Conservation (phyloP, 2,329 filamentous ascomycete species). For the Stachybotrys echinatus region DNA sequence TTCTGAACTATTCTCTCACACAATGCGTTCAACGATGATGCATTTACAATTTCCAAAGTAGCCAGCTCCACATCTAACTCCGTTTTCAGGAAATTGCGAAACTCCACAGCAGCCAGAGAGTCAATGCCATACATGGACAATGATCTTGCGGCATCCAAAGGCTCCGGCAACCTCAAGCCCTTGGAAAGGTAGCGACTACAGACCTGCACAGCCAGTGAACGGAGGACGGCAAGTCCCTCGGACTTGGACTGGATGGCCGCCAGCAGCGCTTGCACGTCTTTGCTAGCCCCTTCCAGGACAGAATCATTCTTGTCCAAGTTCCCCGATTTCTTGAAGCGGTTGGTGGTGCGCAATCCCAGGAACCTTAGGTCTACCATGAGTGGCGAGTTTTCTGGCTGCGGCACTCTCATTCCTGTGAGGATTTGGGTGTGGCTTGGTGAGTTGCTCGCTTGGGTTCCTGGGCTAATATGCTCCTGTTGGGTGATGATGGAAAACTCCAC, state of each 20-base stretch:
- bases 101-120: slow-evolving; percentile 21
- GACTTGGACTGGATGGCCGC: slow-evolving; percentile 1
- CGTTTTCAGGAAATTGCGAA: slow-evolving; percentile 18
- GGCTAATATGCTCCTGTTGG: no score
- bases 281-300: slow-evolving; percentile 1
- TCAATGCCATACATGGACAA: slow-evolving; percentile 21
- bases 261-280: neutral
- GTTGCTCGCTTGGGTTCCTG: no score
- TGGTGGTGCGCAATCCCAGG: no score
- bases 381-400: no score
- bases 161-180: slow-evolving; percentile 16
- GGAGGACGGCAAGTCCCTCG: slow-evolving; percentile 8
- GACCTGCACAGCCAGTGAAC: slow-evolving; percentile 13
- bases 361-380: no score
- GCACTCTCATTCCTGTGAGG: no score
- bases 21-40: slow-evolving; percentile 13
- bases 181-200: slow-evolving; percentile 15
- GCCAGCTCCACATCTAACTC: slow-evolving; percentile 17
- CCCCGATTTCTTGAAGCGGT: no score
- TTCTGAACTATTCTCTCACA: slow-evolving; percentile 18
- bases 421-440: no score
- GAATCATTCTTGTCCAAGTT: no score
- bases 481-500: no score
- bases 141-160: slow-evolving; percentile 17
- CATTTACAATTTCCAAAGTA: slow-evolving; percentile 21